Evolutionary conservation across 805 yeast species (phyloP), one percentile per base, ranked within the genome.

Genomic region (Yamadazyma scolyti): DNA sequence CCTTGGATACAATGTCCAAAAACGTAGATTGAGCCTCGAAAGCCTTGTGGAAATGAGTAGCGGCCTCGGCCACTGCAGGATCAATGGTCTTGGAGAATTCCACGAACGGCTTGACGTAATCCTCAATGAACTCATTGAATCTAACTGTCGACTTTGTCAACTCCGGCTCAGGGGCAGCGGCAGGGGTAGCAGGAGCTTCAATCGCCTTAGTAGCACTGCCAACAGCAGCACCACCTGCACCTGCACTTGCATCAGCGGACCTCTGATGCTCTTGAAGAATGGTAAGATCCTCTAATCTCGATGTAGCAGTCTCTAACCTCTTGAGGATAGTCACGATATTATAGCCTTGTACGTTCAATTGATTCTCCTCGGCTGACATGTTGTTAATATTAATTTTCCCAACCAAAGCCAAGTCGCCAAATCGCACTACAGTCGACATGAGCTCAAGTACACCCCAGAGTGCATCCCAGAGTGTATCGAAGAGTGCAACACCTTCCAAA

Each of bases 301-400:
- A 81, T 7, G 97, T 86, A 20, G 96, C 96, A 10, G 95, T 90
- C 57, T 88, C 97, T 47, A 88, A 74, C 44, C 95, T 73, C 49
- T 53, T 65, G 36, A 65, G 61, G 33, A 88, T 71, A 27, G 95
- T 88, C 25, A 84, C 84, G 41, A 88, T 68, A 52, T 86, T 88
- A 67, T 81, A 85, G n/a, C 94, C 95, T 50, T 82, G 93, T 34
- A 81, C 74, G 37, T 73, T 70, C 50, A 72, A 56, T 42, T 69
- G 73, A 46, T 48, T 50, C 40, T 69, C 72, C 38, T 65, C 71
- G 14, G 54, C 40, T 12, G 67, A 47, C 61, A 54, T 55, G 26
- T 23, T 40, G 4, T 14, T 16, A 9, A 9, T n/a, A n/a, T n/a
- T n/a, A n/a, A n/a, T n/a, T n/a, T n/a, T n/a, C n/a, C n/a, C n/a